These are phyloP conservation scores for Spirogloea muscicola DNA, from an alignment of 139 green algal species.

Conservation along the genomic window DNA sequence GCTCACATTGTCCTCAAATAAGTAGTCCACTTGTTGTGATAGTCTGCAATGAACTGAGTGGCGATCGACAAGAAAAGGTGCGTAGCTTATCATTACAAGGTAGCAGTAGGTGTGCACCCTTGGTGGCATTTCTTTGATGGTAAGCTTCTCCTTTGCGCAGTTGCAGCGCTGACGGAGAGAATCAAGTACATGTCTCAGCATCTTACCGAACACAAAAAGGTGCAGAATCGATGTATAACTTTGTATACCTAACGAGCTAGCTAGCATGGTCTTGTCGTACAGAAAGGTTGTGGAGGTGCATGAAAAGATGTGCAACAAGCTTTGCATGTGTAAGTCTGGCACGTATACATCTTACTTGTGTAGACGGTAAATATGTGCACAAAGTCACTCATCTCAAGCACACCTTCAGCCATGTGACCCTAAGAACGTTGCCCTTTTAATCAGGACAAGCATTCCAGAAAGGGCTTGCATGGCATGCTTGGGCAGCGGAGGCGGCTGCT, in stretches of 20 bases:
- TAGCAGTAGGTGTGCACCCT: no score
- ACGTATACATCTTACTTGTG: not conserved
- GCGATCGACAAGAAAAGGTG: no score
- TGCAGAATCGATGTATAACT: not conserved
- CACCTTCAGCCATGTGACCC: not conserved
- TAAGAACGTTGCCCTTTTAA: not conserved
- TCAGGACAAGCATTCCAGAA: constrained; percentile 31
- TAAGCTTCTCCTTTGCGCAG: constrained; percentile 12
- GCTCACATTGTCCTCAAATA: no score
- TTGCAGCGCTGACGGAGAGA: constrained; percentile 27
- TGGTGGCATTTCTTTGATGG: no score
- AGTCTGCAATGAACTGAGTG: no score
- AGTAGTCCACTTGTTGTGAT: no score
- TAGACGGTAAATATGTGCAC: not conserved
- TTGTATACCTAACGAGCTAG: not conserved
- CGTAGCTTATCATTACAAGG: no score
- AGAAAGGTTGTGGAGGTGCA: not conserved
- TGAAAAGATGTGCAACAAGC: not conserved
- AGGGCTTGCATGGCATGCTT: constrained; percentile 38
- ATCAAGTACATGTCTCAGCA: constrained; percentile 44
- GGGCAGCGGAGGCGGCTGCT: constrained; percentile 17
- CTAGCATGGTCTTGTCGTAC: not conserved
- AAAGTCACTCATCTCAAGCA: not conserved
- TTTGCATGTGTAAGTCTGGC: not conserved
- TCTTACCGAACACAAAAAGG: constrained; percentile 31